Conservation (phyloP, 2,329 filamentous ascomycete species). For the Hypoxylon sp. region DNA sequence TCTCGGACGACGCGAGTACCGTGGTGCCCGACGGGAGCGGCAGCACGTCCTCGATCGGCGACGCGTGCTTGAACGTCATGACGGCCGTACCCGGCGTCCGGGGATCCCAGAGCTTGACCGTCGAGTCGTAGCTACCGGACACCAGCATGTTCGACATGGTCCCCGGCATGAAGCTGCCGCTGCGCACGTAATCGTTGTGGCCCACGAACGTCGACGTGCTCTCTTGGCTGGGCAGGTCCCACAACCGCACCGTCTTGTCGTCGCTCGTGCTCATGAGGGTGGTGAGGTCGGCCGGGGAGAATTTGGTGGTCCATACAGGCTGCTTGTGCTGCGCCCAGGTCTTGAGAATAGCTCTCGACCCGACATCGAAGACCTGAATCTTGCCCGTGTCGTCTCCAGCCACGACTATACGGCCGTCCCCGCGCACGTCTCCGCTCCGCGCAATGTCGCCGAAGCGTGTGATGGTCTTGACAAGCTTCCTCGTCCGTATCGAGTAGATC, state of each 20-base stretch:
- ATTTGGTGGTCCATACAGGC: slow-evolving; percentile 90
- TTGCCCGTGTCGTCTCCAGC: slow-evolving; percentile 91
- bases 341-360: slow-evolving; percentile 86
- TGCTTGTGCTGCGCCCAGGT: slow-evolving; percentile 96
- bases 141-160: slow-evolving; percentile 77
- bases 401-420: slow-evolving; percentile 87
- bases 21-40: slow-evolving; percentile 87
- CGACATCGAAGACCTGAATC: slow-evolving; percentile 94
- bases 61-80: slow-evolving; percentile 95
- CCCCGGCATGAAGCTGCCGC: slow-evolving; percentile 83
- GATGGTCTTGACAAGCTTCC: slow-evolving; percentile 92
- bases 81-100: slow-evolving; percentile 72
- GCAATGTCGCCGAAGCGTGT: slow-evolving; percentile 92
- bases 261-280: slow-evolving; percentile 89
- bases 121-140: slow-evolving; percentile 93
- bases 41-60: slow-evolving; percentile 86
- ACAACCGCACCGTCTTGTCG: slow-evolving; percentile 89
- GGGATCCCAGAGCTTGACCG: slow-evolving; percentile 92
- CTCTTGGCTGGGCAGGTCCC: slow-evolving; percentile 86
- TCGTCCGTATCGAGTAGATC: slow-evolving; percentile 89
- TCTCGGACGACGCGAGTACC: slow-evolving; percentile 83
- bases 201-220: slow-evolving; percentile 82
- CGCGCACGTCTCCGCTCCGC: slow-evolving; percentile 85
- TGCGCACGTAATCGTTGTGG: slow-evolving; percentile 91
- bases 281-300: slow-evolving; percentile 89